Conservation (phyloP, 306 rosid genomes). For the Quercus ilex region DNA sequence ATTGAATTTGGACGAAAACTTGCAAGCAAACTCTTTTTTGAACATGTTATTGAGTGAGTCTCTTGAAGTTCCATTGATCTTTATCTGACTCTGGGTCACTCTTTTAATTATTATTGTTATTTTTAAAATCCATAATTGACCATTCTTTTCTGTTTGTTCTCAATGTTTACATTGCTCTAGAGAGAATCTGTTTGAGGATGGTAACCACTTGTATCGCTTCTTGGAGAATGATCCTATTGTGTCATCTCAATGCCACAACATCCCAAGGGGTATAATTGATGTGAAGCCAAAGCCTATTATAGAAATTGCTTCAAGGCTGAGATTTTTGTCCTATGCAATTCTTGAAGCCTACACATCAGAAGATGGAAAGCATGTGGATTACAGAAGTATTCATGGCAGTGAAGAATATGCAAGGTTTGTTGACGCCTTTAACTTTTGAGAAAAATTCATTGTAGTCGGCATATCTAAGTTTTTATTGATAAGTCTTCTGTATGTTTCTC, state of each 20-base stretch:
- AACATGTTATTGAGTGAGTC: conserved; percentile 85
- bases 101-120: background rate
- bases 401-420: conserved; percentile 92
- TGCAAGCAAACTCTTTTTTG: conserved; percentile 68
- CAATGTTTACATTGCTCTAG: conserved; percentile 35
- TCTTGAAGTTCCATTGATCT: conserved; percentile 10
- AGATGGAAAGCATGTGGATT: conserved; percentile 71
- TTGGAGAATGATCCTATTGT: conserved; percentile 82
- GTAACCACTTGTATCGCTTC: conserved; percentile 80
- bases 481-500: conserved; percentile 16
- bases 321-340: conserved; percentile 65
- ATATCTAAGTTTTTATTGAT: background rate
- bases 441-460: background rate
- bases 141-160: conserved; percentile 14
- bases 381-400: conserved; percentile 72
- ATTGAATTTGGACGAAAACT: conserved; percentile 85
- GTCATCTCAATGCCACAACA: conserved; percentile 75
- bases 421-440: conserved; percentile 1
- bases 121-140: background rate
- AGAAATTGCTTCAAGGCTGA: conserved; percentile 82
- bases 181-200: conserved; percentile 80
- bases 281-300: conserved; percentile 69
- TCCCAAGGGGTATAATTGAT: conserved; percentile 69
- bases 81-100: conserved; percentile 7
- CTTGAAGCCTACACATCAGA: conserved; percentile 77